Conservation (phyloP, 495 filamentous ascomycete species). For the Alectoria sarmentosa region DNA sequence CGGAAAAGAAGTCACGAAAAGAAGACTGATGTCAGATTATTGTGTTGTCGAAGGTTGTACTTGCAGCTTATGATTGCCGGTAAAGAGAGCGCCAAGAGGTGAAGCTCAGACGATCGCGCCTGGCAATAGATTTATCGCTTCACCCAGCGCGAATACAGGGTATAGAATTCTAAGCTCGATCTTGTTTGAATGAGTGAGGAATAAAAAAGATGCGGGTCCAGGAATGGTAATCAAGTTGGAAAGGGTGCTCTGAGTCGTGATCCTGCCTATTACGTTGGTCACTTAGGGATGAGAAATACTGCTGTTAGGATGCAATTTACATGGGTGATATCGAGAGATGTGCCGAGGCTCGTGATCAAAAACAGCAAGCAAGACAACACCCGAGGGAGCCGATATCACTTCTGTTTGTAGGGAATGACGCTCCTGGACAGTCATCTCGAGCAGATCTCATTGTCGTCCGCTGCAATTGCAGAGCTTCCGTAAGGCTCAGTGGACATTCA, state of each 20-base stretch:
- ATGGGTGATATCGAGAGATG: not conserved
- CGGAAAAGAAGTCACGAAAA: not conserved
- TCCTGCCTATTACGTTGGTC: conserved; percentile 7
- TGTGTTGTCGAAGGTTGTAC: conserved; percentile 7
- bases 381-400: too few relatives aligned
- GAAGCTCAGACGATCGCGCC: conserved; percentile 2
- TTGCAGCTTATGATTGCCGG: conserved; percentile 13
- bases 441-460: conserved; percentile 78
- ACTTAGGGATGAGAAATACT: not conserved
- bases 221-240: not conserved
- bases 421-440: conserved; percentile 80
- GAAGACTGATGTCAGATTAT: not conserved
- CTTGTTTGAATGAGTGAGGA: not conserved
- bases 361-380: conserved; percentile 3
- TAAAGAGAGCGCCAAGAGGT: conserved; percentile 7
- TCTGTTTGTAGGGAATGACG: conserved; percentile 45
- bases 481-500: conserved; percentile 35
- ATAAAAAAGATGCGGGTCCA: not conserved
- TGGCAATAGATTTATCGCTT: not conserved
- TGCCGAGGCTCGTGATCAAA: conserved; percentile 11
- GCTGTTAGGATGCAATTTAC: not conserved
- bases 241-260: conserved; percentile 13
- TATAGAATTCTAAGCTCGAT: not conserved
- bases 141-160: not conserved
- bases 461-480: conserved; percentile 79